A percentile compares a stretch with the other conserved stretches of the same genome.
phyloP scores from a whole-genome alignment of 164 flowering plant genomes.

The Sextonia rubra region DNA sequence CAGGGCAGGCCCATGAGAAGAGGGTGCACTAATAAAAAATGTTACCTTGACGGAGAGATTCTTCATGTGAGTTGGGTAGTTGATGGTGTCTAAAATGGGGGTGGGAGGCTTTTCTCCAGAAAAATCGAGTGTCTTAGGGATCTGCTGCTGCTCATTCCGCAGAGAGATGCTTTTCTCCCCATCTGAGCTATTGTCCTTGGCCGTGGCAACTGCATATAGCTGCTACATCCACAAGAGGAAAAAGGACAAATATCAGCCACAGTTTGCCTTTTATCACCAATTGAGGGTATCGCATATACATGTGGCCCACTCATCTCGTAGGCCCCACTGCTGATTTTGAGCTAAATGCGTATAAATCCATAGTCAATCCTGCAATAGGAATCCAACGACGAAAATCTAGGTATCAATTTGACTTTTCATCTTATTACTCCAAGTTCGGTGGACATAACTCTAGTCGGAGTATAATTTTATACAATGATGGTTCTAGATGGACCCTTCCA shows the following conservation, averaged over 20 bases:
- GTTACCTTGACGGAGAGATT: slow-evolving; percentile 12
- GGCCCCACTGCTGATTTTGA: background rate
- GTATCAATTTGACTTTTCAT: too few species aligned
- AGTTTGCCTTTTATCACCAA: too few species aligned
- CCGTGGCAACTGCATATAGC: background rate
- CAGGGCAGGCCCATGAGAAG: background rate
- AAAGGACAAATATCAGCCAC: too few species aligned
- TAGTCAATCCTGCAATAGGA: too few species aligned
- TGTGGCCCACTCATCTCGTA: background rate
- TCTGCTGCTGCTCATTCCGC: background rate
- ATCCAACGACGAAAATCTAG: too few species aligned
- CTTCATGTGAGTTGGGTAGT: slow-evolving; percentile 16
- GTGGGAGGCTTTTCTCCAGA: slow-evolving; percentile 17
- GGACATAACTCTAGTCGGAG: too few species aligned
- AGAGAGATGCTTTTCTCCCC: background rate
- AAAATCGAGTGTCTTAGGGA: slow-evolving; percentile 5
- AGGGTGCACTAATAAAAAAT: background rate
- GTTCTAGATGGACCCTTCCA: too few species aligned
- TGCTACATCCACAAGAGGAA: background rate
- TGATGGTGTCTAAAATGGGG: slow-evolving; percentile 13
- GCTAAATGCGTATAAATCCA: too few species aligned
- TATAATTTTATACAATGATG: too few species aligned
- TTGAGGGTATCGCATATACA: background rate
- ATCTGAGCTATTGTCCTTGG: background rate
- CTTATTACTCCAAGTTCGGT: too few species aligned